Evolutionary conservation across 352 stramenopile species (phyloP).

Genomic region (Thraustochytrium sp.): DNA sequence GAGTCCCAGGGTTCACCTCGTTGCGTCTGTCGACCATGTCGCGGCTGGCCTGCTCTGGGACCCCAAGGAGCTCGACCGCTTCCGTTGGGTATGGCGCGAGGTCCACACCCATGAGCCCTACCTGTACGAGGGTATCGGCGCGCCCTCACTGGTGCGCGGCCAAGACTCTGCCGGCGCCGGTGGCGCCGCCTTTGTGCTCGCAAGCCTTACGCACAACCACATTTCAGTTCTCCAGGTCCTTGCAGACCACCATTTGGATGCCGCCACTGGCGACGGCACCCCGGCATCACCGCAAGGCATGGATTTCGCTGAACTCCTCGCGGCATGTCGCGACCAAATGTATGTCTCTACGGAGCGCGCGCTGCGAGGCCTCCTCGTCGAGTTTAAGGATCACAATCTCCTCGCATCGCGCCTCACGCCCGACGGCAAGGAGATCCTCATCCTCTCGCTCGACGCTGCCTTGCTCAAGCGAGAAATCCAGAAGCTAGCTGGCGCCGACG

Average conservation of each 20-base stretch:
- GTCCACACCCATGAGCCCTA: not conserved
- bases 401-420: not conserved
- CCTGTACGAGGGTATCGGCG: not conserved
- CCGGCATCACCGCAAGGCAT: not conserved
- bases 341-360: not conserved
- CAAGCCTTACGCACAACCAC: slow-evolving; percentile 27
- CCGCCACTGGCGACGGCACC: not conserved
- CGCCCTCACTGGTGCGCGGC: not conserved
- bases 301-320: not conserved
- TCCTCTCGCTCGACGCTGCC: not conserved
- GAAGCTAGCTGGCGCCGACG: not conserved
- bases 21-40: slow-evolving; percentile 49
- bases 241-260: not conserved
- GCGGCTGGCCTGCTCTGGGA: slow-evolving; percentile 51
- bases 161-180: not conserved
- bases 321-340: slow-evolving; percentile 15
- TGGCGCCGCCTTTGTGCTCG: slow-evolving; percentile 6
- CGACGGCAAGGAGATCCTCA: not conserved
- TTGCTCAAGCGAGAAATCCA: not conserved
- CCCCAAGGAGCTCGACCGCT: not conserved
- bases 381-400: slow-evolving; percentile 36
- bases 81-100: slow-evolving; percentile 42
- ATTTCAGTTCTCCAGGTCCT: not conserved
- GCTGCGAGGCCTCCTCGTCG: not conserved
- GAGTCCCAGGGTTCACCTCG: slow-evolving; percentile 29